Conservation (phyloP, 2,329 filamentous ascomycete species). For the Aureobasidium leucospermi region DNA sequence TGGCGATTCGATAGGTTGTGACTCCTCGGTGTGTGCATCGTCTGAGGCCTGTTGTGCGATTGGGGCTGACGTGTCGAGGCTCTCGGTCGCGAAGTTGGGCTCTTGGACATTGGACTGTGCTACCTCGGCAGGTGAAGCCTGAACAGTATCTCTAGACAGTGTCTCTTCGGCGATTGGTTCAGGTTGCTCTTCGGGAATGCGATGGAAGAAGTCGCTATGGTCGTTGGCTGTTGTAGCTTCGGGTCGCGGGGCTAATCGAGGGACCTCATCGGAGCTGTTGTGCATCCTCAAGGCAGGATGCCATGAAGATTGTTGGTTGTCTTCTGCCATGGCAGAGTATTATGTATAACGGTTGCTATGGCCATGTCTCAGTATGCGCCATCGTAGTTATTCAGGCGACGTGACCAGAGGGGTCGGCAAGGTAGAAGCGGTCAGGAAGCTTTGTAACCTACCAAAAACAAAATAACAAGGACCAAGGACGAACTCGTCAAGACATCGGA, state of each 20-base stretch:
- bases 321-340: not conserved
- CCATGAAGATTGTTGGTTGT: constrained; percentile 1
- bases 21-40: not conserved
- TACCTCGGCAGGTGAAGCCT: not conserved
- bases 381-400: not conserved
- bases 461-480: not conserved
- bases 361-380: not conserved
- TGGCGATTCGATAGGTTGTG: not conserved
- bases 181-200: not conserved
- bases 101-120: not conserved
- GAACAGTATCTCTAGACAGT: not conserved
- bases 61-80: not conserved
- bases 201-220: constrained; percentile 7
- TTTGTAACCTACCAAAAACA: not conserved
- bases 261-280: not conserved
- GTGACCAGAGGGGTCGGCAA: not conserved
- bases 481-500: not conserved
- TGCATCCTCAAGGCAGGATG: constrained; percentile 9
- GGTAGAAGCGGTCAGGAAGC: not conserved
- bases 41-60: not conserved
- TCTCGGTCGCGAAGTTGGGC: not conserved
- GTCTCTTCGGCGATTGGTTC: not conserved
- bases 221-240: not conserved
- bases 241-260: not conserved
- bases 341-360: constrained; percentile 7